Evolutionary conservation across 2,329 filamentous ascomycete genomes (phyloP), one percentile per base, ranked within the genome.

Genomic region (Fusarium caatingaense): DNA sequence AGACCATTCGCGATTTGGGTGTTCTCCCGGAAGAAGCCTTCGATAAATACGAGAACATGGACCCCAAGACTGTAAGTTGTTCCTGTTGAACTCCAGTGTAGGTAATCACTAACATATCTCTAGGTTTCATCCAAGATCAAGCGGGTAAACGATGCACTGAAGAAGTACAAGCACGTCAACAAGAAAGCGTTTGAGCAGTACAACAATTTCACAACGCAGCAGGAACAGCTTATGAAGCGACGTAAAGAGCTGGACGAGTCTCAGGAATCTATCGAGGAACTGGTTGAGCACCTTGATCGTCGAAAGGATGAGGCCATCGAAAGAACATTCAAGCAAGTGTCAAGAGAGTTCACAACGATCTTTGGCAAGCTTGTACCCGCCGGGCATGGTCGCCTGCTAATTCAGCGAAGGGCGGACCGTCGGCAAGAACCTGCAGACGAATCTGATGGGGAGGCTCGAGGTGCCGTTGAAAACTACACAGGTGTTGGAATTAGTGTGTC

Each of bases 111-210:
- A 55, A 76, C 30, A 50, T 59, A 10, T 6, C 6, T 13, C 7
- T 66, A 89, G 85, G 88, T 89, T 63, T 83, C 84, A n/a, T 83
- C 83, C 42, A 90, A 91, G 60, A 88, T 98, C 25, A 94, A 96
- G 82, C 97, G 94, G 76, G 93, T 95, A 76, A 97, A 97, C 69
- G 93, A 97, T 74, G 90, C 92, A 0, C 85, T 98, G 57, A 98
- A 98, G 83, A 97, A 98, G 79, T 98, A 96, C 83, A 93, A 94
- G 58, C 93, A 98, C 76, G 94, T 99, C 82, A 99, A 99, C 87
- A 99, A 98, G 83, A 98, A 99, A 83, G 96, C 96, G 0, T 97
- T 98, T 78, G 97, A 99, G 81, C 96, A 99, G 80, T 99, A 98
- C 84, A 97, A 95, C 83, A 97, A 91, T 82, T 99, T 98, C 79